Evolutionary conservation across 2,329 filamentous ascomycete genomes (phyloP).

Genomic region (Penicillium sp.): DNA sequence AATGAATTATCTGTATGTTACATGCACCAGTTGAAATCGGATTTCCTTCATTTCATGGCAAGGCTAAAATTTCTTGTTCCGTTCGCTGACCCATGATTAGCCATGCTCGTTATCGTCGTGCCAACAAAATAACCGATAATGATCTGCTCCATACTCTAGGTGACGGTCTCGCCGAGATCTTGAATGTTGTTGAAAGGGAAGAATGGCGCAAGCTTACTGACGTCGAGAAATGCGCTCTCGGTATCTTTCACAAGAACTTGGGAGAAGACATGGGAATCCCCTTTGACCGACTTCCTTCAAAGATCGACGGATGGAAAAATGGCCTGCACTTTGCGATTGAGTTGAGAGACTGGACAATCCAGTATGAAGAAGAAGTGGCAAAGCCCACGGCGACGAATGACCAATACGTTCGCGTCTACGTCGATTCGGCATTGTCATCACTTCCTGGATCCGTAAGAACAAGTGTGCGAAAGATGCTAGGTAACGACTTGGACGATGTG

Average conservation of each 20-base stretch:
- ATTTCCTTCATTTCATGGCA: not conserved
- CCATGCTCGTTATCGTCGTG: constrained; percentile 45
- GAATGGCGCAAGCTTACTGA: constrained; percentile 59
- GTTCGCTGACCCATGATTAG: not conserved
- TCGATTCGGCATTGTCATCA: constrained; percentile 9
- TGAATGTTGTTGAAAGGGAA: constrained; percentile 50
- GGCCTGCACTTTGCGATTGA: constrained; percentile 6
- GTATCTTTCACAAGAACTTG: constrained; percentile 54
- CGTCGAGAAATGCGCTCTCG: constrained; percentile 55
- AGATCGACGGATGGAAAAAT: constrained; percentile 1
- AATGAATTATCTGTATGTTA: constrained; percentile 47
- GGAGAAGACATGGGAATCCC: constrained; percentile 59
- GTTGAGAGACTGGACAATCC: constrained; percentile 8
- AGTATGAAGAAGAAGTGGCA: constrained; percentile 11
- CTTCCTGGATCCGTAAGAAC: constrained; percentile 8
- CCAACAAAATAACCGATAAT: constrained; percentile 48
- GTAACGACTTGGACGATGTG: constrained; percentile 11
- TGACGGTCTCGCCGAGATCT: constrained; percentile 54
- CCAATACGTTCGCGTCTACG: constrained; percentile 14
- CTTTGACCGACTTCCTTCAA: constrained; percentile 20
- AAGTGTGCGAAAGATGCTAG: constrained; percentile 12
- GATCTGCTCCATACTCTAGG: constrained; percentile 54
- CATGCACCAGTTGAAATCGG: not conserved
- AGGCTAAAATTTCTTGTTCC: not conserved
- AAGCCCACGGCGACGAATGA: constrained; percentile 12